Evolutionary conservation across 352 stramenopile species (phyloP).

Genomic region (Phytopythium ostracodes): DNA sequence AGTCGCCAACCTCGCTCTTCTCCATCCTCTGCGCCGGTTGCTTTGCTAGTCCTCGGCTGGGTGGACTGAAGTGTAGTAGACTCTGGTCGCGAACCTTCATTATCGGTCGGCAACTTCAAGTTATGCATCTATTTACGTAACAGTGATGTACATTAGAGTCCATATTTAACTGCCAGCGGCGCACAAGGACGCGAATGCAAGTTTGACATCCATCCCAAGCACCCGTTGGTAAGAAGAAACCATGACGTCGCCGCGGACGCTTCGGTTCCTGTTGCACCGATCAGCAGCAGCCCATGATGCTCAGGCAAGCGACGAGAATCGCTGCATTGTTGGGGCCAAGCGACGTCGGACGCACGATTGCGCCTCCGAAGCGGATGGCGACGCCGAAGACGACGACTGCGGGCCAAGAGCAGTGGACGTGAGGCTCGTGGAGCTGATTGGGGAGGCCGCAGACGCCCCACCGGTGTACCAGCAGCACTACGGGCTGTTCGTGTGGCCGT

Average conservation of each 20-base stretch:
- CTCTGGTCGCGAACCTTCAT: too few species aligned
- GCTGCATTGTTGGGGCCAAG: slow-evolving; percentile 7
- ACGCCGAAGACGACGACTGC: neutral
- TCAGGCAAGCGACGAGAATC: neutral
- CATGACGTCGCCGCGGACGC: slow-evolving; percentile 12
- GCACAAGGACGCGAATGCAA: neutral
- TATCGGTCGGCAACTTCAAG: too few species aligned
- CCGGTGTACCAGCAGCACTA: slow-evolving; percentile 46
- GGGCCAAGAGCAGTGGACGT: slow-evolving; percentile 18
- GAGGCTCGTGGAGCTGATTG: slow-evolving; percentile 53
- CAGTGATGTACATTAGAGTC: neutral
- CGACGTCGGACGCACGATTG: slow-evolving; percentile 8
- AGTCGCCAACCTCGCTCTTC: neutral
- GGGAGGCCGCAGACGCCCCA: slow-evolving; percentile 30
- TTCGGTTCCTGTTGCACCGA: slow-evolving; percentile 6
- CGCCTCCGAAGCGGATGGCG: neutral
- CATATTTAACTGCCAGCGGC: neutral
- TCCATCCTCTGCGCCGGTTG: neutral
- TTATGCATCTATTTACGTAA: neutral
- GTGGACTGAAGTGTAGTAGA: too few species aligned
- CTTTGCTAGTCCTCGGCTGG: too few species aligned
- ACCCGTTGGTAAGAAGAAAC: too few species aligned
- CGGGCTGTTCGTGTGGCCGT: slow-evolving; percentile 67
- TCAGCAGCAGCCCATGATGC: neutral
- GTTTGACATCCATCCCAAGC: too few species aligned